phyloP scores from a whole-genome alignment of 2,329 filamentous ascomycete genomes.

The Ophiostoma pallidulum region DNA sequence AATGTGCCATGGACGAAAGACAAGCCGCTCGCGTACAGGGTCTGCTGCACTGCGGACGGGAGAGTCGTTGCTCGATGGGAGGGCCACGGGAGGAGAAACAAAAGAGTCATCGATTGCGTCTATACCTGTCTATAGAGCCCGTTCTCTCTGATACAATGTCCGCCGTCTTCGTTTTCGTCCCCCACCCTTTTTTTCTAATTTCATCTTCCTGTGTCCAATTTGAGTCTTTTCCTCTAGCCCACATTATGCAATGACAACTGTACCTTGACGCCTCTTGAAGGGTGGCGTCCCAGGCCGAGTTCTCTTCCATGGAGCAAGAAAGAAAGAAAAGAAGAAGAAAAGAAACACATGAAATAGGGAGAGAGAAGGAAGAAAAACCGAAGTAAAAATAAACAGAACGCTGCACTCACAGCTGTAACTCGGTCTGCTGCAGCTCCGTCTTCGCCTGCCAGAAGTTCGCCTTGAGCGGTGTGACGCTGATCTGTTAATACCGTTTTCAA shows the following conservation, averaged over 20 bases:
- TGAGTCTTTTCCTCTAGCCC: not conserved
- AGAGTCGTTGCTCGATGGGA: too few relatives aligned
- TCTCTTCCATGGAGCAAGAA: too few relatives aligned
- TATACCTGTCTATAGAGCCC: constrained; percentile 13
- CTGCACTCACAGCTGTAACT: constrained; percentile 73
- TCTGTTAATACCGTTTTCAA: too few relatives aligned
- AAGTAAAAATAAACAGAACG: not conserved
- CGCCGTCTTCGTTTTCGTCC: not conserved
- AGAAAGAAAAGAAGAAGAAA: not conserved
- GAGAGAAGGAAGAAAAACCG: not conserved
- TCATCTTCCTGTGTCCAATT: not conserved
- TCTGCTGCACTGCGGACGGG: too few relatives aligned
- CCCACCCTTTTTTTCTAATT: not conserved
- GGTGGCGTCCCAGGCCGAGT: too few relatives aligned
- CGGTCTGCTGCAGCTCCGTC: constrained; percentile 52
- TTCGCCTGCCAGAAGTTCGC: constrained; percentile 82
- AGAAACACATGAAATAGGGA: not conserved
- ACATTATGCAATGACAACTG: too few relatives aligned
- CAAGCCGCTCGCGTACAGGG: too few relatives aligned
- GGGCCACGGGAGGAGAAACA: not conserved
- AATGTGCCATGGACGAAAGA: too few relatives aligned
- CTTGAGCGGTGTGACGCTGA: constrained; percentile 77
- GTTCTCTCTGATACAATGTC: not conserved
- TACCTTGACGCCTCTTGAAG: too few relatives aligned
- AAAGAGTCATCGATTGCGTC: constrained; percentile 7